Conservation (phyloP, 192 early-diverging fungal genomes). For the Coemansia erecta region DNA sequence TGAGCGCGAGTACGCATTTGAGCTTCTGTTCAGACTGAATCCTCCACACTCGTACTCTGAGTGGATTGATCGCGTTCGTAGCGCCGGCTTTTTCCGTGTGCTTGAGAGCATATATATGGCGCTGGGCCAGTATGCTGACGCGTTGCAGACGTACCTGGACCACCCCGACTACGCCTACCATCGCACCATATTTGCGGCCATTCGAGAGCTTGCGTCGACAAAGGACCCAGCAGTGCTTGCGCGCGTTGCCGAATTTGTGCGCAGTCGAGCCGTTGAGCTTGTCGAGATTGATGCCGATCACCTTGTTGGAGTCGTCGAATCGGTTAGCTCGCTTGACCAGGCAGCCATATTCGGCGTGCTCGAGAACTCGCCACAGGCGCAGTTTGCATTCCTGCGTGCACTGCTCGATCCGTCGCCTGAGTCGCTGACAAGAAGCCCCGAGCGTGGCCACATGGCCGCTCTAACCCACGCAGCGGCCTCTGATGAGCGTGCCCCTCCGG, state of each 20-base stretch:
- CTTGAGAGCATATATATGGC: slow-evolving; percentile 38
- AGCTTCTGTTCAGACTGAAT: slow-evolving; percentile 41
- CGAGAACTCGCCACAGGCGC: slow-evolving; percentile 14
- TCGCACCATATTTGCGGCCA: slow-evolving; percentile 34
- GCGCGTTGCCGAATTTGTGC: slow-evolving; percentile 17
- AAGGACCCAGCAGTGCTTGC: slow-evolving; percentile 10
- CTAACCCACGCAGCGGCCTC: not conserved
- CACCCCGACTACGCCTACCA: slow-evolving; percentile 37
- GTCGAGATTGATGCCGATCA: slow-evolving; percentile 39
- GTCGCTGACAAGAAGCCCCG: slow-evolving; percentile 11
- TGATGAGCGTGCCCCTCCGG: slow-evolving; percentile 40
- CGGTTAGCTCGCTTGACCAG: slow-evolving; percentile 20
- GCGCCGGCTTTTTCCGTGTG: slow-evolving; percentile 45
- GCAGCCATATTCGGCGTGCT: slow-evolving; percentile 15
- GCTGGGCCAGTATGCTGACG: slow-evolving; percentile 29
- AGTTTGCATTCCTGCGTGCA: slow-evolving; percentile 39
- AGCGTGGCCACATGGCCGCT: not conserved
- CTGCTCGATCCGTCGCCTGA: slow-evolving; percentile 37
- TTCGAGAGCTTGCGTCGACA: slow-evolving; percentile 20
- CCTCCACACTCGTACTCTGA: slow-evolving; percentile 32
- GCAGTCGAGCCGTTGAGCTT: slow-evolving; percentile 13
- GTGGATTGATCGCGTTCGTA: slow-evolving; percentile 31
- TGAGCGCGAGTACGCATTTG: slow-evolving; percentile 47
- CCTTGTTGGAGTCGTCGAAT: slow-evolving; percentile 27
- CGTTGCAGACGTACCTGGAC: slow-evolving; percentile 42